A percentile compares a stretch with the other conserved stretches of the same genome.
Evolutionary conservation across 2,329 filamentous ascomycete genomes (phyloP).

Genomic region (Fusarium cicatricum): DNA sequence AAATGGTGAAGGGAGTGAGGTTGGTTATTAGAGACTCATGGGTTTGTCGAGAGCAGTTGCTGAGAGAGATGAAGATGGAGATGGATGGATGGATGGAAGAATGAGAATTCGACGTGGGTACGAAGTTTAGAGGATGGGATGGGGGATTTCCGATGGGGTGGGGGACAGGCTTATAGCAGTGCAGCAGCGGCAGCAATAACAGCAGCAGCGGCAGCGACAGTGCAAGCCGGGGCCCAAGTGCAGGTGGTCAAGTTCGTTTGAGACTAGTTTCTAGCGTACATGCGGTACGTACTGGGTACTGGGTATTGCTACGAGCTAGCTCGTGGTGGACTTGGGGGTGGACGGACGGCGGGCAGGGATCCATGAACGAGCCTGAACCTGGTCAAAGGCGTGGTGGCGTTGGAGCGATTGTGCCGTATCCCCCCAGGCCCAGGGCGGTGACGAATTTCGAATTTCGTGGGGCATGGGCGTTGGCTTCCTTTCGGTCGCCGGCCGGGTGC

Average conservation of each 20-base stretch:
- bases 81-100: conserved; percentile 20
- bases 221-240: conserved; percentile 27
- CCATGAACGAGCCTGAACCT: conserved; percentile 34
- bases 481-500: conserved; percentile 35
- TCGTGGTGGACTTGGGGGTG: conserved; percentile 21
- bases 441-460: conserved; percentile 39
- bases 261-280: conserved; percentile 37
- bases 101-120: conserved; percentile 36
- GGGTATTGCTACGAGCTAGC: conserved; percentile 14
- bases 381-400: conserved; percentile 41
- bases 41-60: conserved; percentile 18
- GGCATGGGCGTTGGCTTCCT: conserved; percentile 33
- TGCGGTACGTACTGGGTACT: background rate
- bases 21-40: conserved; percentile 37
- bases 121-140: conserved; percentile 32
- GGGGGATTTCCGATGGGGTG: conserved; percentile 40
- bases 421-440: conserved; percentile 40
- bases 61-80: background rate
- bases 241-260: conserved; percentile 40
- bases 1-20: conserved; percentile 19
- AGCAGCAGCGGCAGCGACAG: conserved; percentile 10
- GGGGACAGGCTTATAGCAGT: conserved; percentile 42
- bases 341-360: conserved; percentile 25
- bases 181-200: conserved; percentile 16
- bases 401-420: conserved; percentile 22